Evolutionary conservation across 2,329 filamentous ascomycete species (phyloP).

Genomic region (Dryadomyces quercus-mongolicae): DNA sequence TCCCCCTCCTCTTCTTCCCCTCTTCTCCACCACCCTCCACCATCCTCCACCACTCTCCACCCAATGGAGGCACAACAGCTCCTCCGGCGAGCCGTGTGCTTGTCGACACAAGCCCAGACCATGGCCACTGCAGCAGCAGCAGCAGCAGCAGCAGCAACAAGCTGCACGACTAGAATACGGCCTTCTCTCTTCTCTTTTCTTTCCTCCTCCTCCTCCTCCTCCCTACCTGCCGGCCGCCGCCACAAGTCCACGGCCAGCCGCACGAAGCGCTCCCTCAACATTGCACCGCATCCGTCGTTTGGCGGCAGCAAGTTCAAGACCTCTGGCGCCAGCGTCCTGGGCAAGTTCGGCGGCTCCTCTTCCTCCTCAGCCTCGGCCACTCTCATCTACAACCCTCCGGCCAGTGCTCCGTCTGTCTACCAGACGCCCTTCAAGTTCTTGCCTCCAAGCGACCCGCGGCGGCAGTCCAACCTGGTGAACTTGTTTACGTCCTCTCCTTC

Average conservation of each 20-base stretch:
- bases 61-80: conserved; percentile 9
- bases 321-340: conserved; percentile 21
- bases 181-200: background rate
- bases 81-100: conserved; percentile 7
- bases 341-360: conserved; percentile 19
- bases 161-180: background rate
- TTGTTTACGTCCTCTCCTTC: conserved; percentile 22
- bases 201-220: background rate
- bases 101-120: background rate
- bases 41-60: background rate
- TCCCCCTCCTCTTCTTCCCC: background rate
- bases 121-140: background rate
- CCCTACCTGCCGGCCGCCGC: conserved; percentile 14
- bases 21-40: background rate
- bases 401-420: conserved; percentile 36
- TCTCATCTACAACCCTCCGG: conserved; percentile 37
- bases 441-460: conserved; percentile 42
- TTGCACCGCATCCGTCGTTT: conserved; percentile 50
- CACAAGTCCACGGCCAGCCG: conserved; percentile 39
- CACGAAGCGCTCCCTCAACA: conserved; percentile 45
- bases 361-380: conserved; percentile 16
- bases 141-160: background rate
- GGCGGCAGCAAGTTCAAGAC: conserved; percentile 15
- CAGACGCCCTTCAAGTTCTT: conserved; percentile 59
- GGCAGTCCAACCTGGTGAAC: conserved; percentile 32